These are phyloP conservation scores for Ciborinia camelliae DNA, from an alignment of 2,329 filamentous ascomycete species.

Conservation along the genomic window DNA sequence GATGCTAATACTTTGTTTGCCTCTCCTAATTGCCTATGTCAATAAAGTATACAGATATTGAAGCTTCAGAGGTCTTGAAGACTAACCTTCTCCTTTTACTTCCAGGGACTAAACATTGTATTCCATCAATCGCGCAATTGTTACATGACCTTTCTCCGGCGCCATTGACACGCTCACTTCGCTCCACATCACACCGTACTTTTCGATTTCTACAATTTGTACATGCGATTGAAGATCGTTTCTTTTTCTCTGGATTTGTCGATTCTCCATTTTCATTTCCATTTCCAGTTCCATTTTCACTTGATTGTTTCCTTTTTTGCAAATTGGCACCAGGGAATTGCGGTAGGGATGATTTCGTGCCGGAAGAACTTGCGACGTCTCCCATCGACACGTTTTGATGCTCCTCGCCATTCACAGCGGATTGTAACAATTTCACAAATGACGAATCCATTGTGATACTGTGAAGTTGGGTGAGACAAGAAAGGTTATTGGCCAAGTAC, in stretches of 20 bases:
- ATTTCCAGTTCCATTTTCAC: conserved; percentile 30
- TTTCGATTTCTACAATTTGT: conserved; percentile 85
- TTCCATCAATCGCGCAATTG: conserved; percentile 43
- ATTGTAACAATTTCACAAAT: conserved; percentile 19
- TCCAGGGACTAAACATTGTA: conserved; percentile 52
- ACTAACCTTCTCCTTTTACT: conserved; percentile 64
- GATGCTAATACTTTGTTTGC: background rate
- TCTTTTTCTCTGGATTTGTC: conserved; percentile 63
- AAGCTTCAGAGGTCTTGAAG: background rate
- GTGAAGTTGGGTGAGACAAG: background rate
- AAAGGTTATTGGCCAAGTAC: background rate
- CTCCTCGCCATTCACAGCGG: conserved; percentile 4
- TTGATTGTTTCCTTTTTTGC: conserved; percentile 30
- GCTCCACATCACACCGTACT: conserved; percentile 90
- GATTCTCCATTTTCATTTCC: conserved; percentile 31
- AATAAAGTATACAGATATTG: background rate
- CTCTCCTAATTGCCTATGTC: background rate
- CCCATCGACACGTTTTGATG: conserved; percentile 1
- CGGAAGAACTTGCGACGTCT: background rate
- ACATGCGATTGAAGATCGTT: conserved; percentile 87
- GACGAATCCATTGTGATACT: conserved; percentile 2
- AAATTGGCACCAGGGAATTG: conserved; percentile 15
- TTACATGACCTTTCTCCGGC: conserved; percentile 35
- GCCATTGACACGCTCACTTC: conserved; percentile 46
- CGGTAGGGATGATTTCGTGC: background rate